Conservation (phyloP, 805 yeast genomes). For the Cyberlindnera xylosilytica region DNA sequence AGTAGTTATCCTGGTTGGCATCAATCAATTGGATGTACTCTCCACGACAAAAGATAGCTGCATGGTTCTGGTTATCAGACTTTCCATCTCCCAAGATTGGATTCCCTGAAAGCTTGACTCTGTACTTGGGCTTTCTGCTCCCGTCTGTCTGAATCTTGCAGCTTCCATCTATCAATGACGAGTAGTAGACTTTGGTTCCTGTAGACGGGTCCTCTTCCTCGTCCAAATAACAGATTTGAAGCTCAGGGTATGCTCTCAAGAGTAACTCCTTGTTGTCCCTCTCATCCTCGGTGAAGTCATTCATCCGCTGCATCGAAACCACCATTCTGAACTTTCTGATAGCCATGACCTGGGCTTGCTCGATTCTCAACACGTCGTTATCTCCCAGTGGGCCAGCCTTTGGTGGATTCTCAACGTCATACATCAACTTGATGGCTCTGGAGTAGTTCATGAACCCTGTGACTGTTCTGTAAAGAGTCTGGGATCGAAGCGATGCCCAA, state of each 20-base stretch:
- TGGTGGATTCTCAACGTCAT: conserved; percentile 52
- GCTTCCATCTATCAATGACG: conserved; percentile 69
- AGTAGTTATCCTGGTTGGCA: conserved; percentile 80
- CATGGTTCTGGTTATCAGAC: conserved; percentile 79
- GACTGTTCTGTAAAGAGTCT: conserved; percentile 69
- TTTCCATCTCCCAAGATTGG: conserved; percentile 86
- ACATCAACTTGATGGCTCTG: conserved; percentile 62
- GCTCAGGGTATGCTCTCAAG: conserved; percentile 62
- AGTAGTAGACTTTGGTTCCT: conserved; percentile 48
- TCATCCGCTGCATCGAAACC: conserved; percentile 62
- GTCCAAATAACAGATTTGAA: conserved; percentile 61
- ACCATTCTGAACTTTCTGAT: conserved; percentile 61
- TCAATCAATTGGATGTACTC: conserved; percentile 79
- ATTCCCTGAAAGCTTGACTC: conserved; percentile 68
- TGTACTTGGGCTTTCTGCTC: conserved; percentile 55
- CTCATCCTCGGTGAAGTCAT: conserved; percentile 53
- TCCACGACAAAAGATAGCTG: conserved; percentile 72
- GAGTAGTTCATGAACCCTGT: conserved; percentile 73
- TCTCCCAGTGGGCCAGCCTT: conserved; percentile 9
- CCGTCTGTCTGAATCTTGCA: conserved; percentile 61
- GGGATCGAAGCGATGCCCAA: conserved; percentile 75
- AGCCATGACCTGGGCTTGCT: conserved; percentile 51
- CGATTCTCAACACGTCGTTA: conserved; percentile 36
- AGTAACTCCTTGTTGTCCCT: conserved; percentile 56
- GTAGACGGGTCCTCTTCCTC: conserved; percentile 37